Evolutionary conservation across 805 yeast genomes (phyloP).

Genomic region (Blastobotrys attinorum): DNA sequence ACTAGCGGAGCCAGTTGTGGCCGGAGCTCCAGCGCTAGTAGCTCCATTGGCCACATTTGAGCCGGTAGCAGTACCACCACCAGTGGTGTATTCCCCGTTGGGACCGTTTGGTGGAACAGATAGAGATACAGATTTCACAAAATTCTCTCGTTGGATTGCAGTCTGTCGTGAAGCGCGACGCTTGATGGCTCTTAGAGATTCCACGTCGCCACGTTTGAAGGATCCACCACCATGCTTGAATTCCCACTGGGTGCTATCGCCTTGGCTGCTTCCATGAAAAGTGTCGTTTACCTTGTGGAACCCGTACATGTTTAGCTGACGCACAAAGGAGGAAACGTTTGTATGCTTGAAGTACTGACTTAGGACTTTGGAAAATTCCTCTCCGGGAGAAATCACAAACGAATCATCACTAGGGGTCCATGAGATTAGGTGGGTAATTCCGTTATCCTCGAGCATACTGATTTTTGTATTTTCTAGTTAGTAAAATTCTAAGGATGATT

Average conservation of each 20-base stretch:
- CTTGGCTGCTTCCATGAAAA: conserved; percentile 18
- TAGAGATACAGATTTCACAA: conserved; percentile 21
- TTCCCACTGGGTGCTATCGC: conserved; percentile 53
- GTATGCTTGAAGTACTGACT: conserved; percentile 82
- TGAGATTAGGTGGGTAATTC: conserved; percentile 69
- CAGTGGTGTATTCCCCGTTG: conserved; percentile 4
- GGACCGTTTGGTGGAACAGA: conserved; percentile 20
- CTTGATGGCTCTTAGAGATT: conserved; percentile 64
- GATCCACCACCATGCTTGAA: conserved; percentile 75
- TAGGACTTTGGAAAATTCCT: conserved; percentile 73
- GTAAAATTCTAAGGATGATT: not conserved
- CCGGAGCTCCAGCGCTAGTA: conserved; percentile 1
- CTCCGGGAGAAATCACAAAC: conserved; percentile 76
- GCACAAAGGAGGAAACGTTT: conserved; percentile 84
- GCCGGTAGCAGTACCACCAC: conserved; percentile 4
- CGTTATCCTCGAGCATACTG: conserved; percentile 76
- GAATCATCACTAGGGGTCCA: conserved; percentile 70
- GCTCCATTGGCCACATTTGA: conserved; percentile 1
- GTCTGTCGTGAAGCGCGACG: conserved; percentile 54
- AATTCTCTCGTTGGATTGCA: conserved; percentile 18
- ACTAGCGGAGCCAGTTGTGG: conserved; percentile 6
- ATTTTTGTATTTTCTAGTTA: not conserved
- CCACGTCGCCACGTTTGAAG: conserved; percentile 76
- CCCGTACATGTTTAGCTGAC: conserved; percentile 95
- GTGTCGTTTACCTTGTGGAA: conserved; percentile 60